Conservation (phyloP, 768 basidiomycete species). For the Amanita brunnescens region DNA sequence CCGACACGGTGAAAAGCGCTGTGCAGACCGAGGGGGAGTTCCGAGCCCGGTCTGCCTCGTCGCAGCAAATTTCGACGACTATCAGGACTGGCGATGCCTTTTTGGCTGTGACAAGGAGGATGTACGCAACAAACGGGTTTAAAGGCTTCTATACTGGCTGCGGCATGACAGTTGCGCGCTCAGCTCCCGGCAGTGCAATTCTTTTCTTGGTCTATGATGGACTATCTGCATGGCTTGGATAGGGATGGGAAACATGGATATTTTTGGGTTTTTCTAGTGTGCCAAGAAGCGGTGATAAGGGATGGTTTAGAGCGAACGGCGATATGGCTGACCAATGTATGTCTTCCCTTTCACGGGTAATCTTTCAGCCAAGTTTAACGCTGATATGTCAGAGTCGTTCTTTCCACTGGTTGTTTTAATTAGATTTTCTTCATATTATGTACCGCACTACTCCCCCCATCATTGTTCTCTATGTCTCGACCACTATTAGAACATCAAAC, state of each 20-base stretch:
- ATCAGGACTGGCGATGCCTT: slow-evolving; percentile 24
- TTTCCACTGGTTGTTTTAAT: not conserved
- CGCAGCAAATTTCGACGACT: not conserved
- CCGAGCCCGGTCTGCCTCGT: slow-evolving; percentile 35
- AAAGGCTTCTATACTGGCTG: slow-evolving; percentile 88
- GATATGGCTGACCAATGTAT: not conserved
- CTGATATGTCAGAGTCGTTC: not conserved
- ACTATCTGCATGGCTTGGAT: slow-evolving; percentile 38
- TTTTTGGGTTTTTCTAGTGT: not conserved
- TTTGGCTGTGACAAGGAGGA: slow-evolving; percentile 50
- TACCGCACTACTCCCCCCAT: not conserved
- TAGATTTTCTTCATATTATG: not conserved
- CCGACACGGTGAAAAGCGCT: slow-evolving; percentile 89
- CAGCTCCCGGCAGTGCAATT: slow-evolving; percentile 83
- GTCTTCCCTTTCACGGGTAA: not conserved
- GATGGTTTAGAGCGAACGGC: not conserved
- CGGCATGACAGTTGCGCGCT: slow-evolving; percentile 80
- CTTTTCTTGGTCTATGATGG: slow-evolving; percentile 92
- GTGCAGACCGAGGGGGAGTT: slow-evolving; percentile 94
- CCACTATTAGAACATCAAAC: not conserved
- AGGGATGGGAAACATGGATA: slow-evolving; percentile 6
- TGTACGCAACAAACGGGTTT: slow-evolving; percentile 71
- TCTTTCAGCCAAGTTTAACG: not conserved
- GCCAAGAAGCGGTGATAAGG: not conserved
- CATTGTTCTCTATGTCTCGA: not conserved